Evolutionary conservation across 768 basidiomycete genomes (phyloP), one percentile per base, ranked within the genome.

Genomic region (Calocybe gangraenosa): DNA sequence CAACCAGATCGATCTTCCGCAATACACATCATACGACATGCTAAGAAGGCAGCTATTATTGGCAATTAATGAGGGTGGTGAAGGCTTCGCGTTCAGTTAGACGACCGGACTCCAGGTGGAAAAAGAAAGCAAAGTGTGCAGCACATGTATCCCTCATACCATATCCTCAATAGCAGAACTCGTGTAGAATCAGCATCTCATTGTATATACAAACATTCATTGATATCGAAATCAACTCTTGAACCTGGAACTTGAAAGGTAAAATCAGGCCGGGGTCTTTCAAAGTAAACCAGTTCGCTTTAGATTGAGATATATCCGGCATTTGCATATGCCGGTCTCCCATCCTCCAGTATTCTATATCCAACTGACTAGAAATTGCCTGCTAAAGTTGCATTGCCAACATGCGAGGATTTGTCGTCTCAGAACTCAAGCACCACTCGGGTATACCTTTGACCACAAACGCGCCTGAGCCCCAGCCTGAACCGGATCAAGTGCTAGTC

Each of bases 1-100:
- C 78, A 92, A 93, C 63, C 90, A 93, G 62, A 92, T 92, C 47
- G 92, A 95, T 63, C 75, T 99, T 35, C 94, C 95, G 0, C 87
- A 88, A 53, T 98, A 95, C 63, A 86, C 90, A 2, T 92, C 90
- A 14, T 98, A 99, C 59, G 96, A 99, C 62, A 93, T 93, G 78
- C 77, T 99, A 51, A 82, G 96, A 20, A 87, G 89, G 52, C 91
- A 91, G 62, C 65, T 99, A 30, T 66, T 94, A 44, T 73, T 95
- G 51, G 92, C 95, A 28, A 95, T 98, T 59, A 92, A 88, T 57
- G 96, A 98, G 65, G 94, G 93, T 40, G 91, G 90, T 17, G 92
- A 94, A 70, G 92, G 92, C 35, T 98, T 98, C 64, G 95, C 91
- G 42, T 94, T 94, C 64, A 74, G 72, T 53, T 74, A 64, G 58